Percentiles rank a stretch among this genome's conserved stretches.
phyloP scores from a whole-genome alignment of 2,329 filamentous ascomycete genomes.

The Nemania abortiva region DNA sequence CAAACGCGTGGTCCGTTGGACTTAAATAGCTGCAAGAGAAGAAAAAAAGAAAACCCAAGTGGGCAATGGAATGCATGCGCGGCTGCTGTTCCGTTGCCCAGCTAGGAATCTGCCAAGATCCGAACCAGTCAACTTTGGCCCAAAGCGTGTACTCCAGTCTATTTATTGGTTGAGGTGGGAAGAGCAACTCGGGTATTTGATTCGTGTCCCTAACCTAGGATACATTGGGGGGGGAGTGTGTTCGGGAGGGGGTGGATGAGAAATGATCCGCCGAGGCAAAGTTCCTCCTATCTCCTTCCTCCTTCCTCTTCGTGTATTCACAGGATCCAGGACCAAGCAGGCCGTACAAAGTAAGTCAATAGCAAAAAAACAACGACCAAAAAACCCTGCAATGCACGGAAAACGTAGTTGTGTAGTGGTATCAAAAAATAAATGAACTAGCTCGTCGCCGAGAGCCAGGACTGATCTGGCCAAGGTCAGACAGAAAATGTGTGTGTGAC shows the following conservation, averaged over 20 bases:
- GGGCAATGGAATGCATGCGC: slow-evolving; percentile 1
- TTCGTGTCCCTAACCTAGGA: slow-evolving; percentile 17
- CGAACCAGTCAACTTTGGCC: slow-evolving; percentile 9
- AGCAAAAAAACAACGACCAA: slow-evolving; percentile 1
- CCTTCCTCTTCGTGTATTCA: slow-evolving; percentile 20
- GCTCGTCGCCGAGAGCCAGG: slow-evolving; percentile 15
- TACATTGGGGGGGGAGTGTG: background rate
- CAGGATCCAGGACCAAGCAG: slow-evolving; percentile 13
- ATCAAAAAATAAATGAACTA: slow-evolving; percentile 31
- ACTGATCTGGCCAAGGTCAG: background rate
- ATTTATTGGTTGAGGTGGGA: slow-evolving; percentile 18
- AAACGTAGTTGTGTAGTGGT: slow-evolving; percentile 23
- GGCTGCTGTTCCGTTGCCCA: slow-evolving; percentile 4
- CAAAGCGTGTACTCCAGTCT: slow-evolving; percentile 24
- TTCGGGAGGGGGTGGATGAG: background rate
- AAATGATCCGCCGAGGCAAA: slow-evolving; percentile 6
- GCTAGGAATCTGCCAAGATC: slow-evolving; percentile 13
- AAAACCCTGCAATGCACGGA: slow-evolving; percentile 30
- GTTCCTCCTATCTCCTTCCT: no score
- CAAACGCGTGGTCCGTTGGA: slow-evolving; percentile 7
- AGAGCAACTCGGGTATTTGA: slow-evolving; percentile 23
- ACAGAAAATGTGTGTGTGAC: background rate
- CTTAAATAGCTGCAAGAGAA: slow-evolving; percentile 7
- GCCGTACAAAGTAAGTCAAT: no score
- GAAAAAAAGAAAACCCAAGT: background rate